Percentiles rank a stretch among this genome's conserved stretches.
Conservation (phyloP, 768 basidiomycete species). For the Lentinula raphanica region DNA sequence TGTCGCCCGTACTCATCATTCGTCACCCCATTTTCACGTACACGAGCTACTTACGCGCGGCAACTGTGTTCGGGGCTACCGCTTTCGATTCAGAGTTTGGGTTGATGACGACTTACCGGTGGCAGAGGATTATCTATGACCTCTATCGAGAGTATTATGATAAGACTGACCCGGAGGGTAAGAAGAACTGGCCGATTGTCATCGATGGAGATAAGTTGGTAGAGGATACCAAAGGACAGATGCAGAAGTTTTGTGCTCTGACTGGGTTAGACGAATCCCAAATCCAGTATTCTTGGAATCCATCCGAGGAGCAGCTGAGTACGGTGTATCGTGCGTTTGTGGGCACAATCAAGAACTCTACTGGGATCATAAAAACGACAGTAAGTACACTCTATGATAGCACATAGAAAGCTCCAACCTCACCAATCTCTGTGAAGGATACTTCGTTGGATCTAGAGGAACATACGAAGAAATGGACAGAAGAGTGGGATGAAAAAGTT, state of each 20-base stretch:
- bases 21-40: neutral
- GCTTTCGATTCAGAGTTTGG: neutral
- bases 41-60: neutral
- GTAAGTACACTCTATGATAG: neutral
- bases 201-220: conserved; percentile 4
- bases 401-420: neutral
- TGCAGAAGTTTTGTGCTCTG: conserved; percentile 4
- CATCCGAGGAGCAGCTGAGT: neutral
- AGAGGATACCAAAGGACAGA: neutral
- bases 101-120: neutral
- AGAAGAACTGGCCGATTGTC: neutral
- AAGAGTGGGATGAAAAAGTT: neutral
- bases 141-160: conserved; percentile 3
- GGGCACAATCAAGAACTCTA: neutral
- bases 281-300: conserved; percentile 4
- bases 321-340: neutral
- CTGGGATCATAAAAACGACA: neutral
- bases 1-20: conserved; percentile 5
- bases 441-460: neutral
- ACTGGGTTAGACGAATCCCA: neutral
- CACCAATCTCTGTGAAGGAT: neutral
- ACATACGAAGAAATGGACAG: conserved; percentile 4
- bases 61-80: neutral
- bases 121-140: conserved; percentile 4
- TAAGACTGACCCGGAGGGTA: neutral